A percentile compares a stretch with the other conserved stretches of the same genome.
Conservation (phyloP, 2,329 filamentous ascomycete species). For the Aspergillus calidoustus region DNA sequence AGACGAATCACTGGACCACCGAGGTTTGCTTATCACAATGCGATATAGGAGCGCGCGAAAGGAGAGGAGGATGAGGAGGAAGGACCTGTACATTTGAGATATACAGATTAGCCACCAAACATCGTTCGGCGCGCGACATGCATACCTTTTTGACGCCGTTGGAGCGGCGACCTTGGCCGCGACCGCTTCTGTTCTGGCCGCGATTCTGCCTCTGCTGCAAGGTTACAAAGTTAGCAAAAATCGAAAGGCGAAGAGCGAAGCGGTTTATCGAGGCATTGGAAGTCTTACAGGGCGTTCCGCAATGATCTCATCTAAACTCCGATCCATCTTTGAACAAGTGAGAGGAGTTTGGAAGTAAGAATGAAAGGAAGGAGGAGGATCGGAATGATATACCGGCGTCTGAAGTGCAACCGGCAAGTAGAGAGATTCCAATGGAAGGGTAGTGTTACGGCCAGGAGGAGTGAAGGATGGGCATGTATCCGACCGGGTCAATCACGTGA, state of each 20-base stretch:
- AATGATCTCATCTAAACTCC: constrained; percentile 68
- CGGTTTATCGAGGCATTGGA: constrained; percentile 1
- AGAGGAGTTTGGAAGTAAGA: constrained; percentile 2
- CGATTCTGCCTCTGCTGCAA: constrained; percentile 30
- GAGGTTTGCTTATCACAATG: constrained; percentile 42
- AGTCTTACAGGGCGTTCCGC: constrained; percentile 61
- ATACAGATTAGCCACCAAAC: not conserved
- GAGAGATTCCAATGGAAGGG: constrained; percentile 14
- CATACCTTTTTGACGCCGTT: constrained; percentile 89
- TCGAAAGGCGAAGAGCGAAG: not conserved
- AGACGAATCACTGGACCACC: constrained; percentile 31
- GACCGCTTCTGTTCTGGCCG: constrained; percentile 38
- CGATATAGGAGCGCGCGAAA: constrained; percentile 41
- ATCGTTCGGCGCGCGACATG: not conserved
- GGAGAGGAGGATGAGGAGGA: constrained; percentile 45
- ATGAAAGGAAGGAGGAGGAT: not conserved
- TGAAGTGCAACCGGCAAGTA: not conserved
- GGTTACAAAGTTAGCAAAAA: constrained; percentile 20
- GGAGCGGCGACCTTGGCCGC: constrained; percentile 62
- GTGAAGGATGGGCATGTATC: constrained; percentile 5
- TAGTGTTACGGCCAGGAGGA: constrained; percentile 11
- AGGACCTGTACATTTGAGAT: constrained; percentile 40
- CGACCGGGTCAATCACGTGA: constrained; percentile 11
- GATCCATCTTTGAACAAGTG: constrained; percentile 57
- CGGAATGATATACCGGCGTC: not conserved